Conservation (phyloP, 2,329 filamentous ascomycete species). For the Trichophyton mentagrophytes region DNA sequence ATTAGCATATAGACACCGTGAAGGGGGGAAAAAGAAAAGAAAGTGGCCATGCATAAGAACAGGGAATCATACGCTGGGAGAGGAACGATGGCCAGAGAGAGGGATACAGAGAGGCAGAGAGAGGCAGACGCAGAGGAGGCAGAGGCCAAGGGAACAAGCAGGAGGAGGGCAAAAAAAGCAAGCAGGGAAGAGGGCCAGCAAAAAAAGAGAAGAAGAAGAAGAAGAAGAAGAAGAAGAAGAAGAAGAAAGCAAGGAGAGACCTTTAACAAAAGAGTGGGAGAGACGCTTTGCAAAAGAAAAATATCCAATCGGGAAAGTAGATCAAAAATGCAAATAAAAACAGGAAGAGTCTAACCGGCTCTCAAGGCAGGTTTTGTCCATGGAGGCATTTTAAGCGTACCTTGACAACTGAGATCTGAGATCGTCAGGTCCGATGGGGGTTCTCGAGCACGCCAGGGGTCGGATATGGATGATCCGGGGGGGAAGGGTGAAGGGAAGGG, state of each 20-base stretch:
- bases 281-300: not conserved
- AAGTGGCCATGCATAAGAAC: constrained; percentile 1
- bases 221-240: not conserved
- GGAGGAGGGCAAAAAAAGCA: constrained; percentile 6
- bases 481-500: not conserved
- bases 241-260: not conserved
- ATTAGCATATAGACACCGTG: not conserved
- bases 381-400: constrained; percentile 1
- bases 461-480: constrained; percentile 5
- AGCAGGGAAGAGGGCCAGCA: not conserved
- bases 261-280: not conserved
- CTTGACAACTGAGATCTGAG: constrained; percentile 14
- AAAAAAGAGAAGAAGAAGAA: not conserved
- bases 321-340: constrained; percentile 3
- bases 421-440: constrained; percentile 16
- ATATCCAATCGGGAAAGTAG: constrained; percentile 5
- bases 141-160: constrained; percentile 4
- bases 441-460: constrained; percentile 9
- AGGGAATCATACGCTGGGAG: constrained; percentile 4
- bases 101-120: not conserved
- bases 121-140: not conserved
- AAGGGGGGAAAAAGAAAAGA: constrained; percentile 5
- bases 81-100: constrained; percentile 7
- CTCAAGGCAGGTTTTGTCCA: constrained; percentile 1
- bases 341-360: not conserved